A percentile compares a stretch with the other conserved stretches of the same genome.
Evolutionary conservation across 495 filamentous ascomycete genomes (phyloP).

Genomic region (Hyaloscypha variabilis): DNA sequence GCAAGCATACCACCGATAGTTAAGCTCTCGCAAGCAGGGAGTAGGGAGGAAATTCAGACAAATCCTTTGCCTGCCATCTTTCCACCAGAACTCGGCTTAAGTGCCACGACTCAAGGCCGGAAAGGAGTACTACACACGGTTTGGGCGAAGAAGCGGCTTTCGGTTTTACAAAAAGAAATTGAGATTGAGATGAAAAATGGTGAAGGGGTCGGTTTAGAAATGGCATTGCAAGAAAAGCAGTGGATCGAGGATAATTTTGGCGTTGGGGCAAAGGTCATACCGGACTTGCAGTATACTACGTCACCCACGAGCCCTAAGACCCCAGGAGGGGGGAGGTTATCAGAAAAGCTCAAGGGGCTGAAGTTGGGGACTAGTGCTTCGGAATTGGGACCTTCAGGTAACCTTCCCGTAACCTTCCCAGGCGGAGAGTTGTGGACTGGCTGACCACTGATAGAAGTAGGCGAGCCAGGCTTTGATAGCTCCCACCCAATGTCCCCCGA

Average conservation of each 20-base stretch:
- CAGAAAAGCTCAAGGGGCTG: slow-evolving; percentile 75
- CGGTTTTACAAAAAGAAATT: slow-evolving; percentile 74
- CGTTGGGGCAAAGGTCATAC: slow-evolving; percentile 40
- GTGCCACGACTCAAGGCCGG: slow-evolving; percentile 65
- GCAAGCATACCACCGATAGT: slow-evolving; percentile 67
- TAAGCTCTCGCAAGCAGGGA: slow-evolving; percentile 53
- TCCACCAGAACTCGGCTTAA: slow-evolving; percentile 67
- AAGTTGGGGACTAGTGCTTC: slow-evolving; percentile 71
- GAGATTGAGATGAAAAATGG: slow-evolving; percentile 64
- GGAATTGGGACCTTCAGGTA: slow-evolving; percentile 46
- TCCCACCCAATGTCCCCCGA: slow-evolving; percentile 60
- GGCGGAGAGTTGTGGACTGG: background rate
- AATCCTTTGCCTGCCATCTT: slow-evolving; percentile 84
- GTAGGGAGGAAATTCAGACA: slow-evolving; percentile 47
- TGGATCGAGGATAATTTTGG: slow-evolving; percentile 85
- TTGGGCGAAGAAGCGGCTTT: slow-evolving; percentile 78
- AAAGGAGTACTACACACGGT: slow-evolving; percentile 82
- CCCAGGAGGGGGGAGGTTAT: slow-evolving; percentile 64
- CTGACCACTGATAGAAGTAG: slow-evolving; percentile 1
- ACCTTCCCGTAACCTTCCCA: slow-evolving; percentile 5
- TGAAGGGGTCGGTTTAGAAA: slow-evolving; percentile 77
- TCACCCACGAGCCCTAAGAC: slow-evolving; percentile 52
- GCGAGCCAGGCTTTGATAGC: background rate
- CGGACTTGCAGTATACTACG: slow-evolving; percentile 31
- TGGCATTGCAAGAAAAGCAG: slow-evolving; percentile 77